Evolutionary conservation across 805 yeast genomes (phyloP).

Genomic region (Saccharomycopsis lassenensis): DNA sequence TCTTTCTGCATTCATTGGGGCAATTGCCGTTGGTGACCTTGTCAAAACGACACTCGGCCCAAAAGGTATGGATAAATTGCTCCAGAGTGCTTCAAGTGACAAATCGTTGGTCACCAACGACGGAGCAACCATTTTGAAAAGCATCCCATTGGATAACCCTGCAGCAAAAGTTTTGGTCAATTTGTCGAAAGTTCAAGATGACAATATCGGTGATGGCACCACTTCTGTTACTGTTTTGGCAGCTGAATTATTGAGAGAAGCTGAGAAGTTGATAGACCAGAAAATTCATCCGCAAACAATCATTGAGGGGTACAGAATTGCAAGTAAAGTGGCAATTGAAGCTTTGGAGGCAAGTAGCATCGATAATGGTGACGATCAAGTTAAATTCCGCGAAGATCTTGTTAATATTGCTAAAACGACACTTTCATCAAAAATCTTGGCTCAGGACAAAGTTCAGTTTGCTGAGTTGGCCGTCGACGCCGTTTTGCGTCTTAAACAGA

Average conservation of each 20-base stretch:
- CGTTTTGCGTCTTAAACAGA: conserved; percentile 73
- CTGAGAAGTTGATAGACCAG: conserved; percentile 82
- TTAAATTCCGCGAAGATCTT: conserved; percentile 62
- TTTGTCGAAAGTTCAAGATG: conserved; percentile 92
- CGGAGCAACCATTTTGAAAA: conserved; percentile 92
- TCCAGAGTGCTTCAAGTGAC: conserved; percentile 78
- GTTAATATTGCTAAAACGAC: conserved; percentile 88
- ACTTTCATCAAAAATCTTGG: conserved; percentile 79
- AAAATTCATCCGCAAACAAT: conserved; percentile 97
- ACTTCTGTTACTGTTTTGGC: conserved; percentile 89
- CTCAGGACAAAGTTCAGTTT: conserved; percentile 90
- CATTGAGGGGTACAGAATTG: conserved; percentile 90
- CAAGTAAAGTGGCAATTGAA: conserved; percentile 68
- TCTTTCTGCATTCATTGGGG: conserved; percentile 94
- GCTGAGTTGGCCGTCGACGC: conserved; percentile 92
- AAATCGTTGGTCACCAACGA: conserved; percentile 84
- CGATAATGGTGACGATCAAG: conserved; percentile 51
- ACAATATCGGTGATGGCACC: conserved; percentile 98
- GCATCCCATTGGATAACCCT: conserved; percentile 93
- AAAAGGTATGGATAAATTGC: conserved; percentile 94
- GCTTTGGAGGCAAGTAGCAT: conserved; percentile 73
- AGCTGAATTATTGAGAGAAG: conserved; percentile 88
- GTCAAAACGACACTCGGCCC: conserved; percentile 90
- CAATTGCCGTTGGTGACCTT: conserved; percentile 96
- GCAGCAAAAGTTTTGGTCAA: conserved; percentile 95